phyloP scores from a whole-genome alignment of 129 eudicot species.

The Chrysanthemum lavandulifolium region DNA sequence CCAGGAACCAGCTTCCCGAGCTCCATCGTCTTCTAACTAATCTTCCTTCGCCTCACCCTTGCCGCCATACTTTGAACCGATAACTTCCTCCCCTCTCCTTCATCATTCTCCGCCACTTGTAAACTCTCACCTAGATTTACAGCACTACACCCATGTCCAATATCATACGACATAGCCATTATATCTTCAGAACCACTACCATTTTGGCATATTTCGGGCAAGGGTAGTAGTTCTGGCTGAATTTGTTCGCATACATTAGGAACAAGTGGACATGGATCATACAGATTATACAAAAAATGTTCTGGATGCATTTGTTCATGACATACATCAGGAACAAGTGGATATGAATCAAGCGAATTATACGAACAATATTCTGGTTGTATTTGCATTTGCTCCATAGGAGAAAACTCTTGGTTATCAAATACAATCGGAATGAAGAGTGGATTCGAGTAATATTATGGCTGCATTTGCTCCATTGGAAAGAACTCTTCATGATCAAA shows the following conservation, averaged over 20 bases:
- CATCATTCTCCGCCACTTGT: slow-evolving; percentile 5
- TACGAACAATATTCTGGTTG: slow-evolving; percentile 14
- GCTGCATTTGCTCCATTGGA: slow-evolving; percentile 15
- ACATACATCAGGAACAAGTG: too few relatives aligned
- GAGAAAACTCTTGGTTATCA: background rate
- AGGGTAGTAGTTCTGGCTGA: slow-evolving; percentile 20
- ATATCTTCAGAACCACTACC: background rate
- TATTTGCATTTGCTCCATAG: slow-evolving; percentile 10
- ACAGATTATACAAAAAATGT: background rate
- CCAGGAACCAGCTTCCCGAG: slow-evolving; percentile 70
- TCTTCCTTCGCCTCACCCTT: slow-evolving; percentile 62
- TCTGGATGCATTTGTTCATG: slow-evolving; percentile 19
- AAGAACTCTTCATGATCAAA: slow-evolving; percentile 8
- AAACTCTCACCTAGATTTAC: slow-evolving; percentile 9
- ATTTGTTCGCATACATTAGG: background rate
- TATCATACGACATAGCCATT: background rate
- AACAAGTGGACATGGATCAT: too few relatives aligned
- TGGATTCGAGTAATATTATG: slow-evolving; percentile 8
- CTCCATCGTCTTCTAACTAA: slow-evolving; percentile 61
- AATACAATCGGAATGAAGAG: background rate
- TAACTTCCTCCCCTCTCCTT: slow-evolving; percentile 13
- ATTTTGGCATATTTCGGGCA: slow-evolving; percentile 19
- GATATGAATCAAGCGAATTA: too few relatives aligned
- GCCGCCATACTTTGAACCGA: slow-evolving; percentile 70
- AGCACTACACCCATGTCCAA: background rate